phyloP scores from a whole-genome alignment of 2,329 filamentous ascomycete genomes.

The Amphichorda felina region DNA sequence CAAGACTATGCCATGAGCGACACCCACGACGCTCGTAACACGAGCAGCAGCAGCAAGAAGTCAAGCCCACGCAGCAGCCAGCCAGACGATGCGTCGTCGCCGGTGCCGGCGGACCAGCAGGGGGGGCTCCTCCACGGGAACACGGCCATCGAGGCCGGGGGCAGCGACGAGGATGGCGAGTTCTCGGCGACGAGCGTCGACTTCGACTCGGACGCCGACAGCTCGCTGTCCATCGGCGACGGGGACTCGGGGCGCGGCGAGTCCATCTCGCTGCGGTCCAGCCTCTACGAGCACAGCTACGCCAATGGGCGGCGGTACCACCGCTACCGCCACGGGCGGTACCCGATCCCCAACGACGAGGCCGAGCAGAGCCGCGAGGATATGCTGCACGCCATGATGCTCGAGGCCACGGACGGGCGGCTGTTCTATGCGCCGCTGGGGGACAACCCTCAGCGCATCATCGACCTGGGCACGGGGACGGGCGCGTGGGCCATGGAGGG shows the following conservation, averaged over 20 bases:
- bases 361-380: conserved; percentile 6
- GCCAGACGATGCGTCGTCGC: too few relatives aligned
- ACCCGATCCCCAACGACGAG: conserved; percentile 1
- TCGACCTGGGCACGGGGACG: conserved; percentile 19
- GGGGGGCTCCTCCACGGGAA: conserved; percentile 5
- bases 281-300: conserved; percentile 20
- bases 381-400: conserved; percentile 22
- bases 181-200: conserved; percentile 7
- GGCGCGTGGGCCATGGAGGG: conserved; percentile 15
- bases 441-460: conserved; percentile 11
- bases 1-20: too few relatives aligned
- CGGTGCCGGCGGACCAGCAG: too few relatives aligned
- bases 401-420: conserved; percentile 17
- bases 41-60: too few relatives aligned
- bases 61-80: too few relatives aligned
- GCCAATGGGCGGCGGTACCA: conserved; percentile 27
- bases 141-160: conserved; percentile 6
- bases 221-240: background rate
- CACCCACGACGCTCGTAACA: too few relatives aligned
- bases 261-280: conserved; percentile 11
- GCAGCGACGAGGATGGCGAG: conserved; percentile 9
- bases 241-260: background rate
- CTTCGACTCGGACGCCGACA: too few relatives aligned
- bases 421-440: conserved; percentile 15
- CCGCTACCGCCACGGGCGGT: conserved; percentile 16